Percentiles rank a stretch among this genome's conserved stretches.
Evolutionary conservation across 176 grass and related monocot genomes (phyloP).

Genomic region (Avena atlantica): DNA sequence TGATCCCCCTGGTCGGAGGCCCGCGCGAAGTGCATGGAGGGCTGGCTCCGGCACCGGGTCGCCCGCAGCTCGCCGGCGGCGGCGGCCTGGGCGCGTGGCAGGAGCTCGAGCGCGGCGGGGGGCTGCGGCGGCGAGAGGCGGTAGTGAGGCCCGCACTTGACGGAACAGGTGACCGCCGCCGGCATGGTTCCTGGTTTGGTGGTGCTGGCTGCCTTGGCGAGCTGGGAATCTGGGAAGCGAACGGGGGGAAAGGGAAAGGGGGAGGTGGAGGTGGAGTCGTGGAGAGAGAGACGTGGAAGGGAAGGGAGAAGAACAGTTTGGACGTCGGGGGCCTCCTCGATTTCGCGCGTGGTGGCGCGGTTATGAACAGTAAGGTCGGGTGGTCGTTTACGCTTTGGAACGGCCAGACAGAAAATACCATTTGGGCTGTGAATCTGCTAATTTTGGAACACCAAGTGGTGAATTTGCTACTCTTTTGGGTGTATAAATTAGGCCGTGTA

Average conservation of each 20-base stretch:
- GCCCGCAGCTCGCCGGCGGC: conserved; percentile 29
- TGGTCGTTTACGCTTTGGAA: neutral
- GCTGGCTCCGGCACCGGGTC: conserved; percentile 6
- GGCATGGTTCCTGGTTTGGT: conserved; percentile 30
- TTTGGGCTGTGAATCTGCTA: too few species aligned
- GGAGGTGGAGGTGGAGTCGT: neutral
- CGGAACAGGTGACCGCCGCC: conserved; percentile 28
- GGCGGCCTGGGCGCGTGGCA: neutral
- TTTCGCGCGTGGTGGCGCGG: conserved; percentile 42
- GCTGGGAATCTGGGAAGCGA: neutral
- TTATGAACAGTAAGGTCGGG: conserved; percentile 43
- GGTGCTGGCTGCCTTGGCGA: neutral
- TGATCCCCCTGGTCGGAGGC: neutral
- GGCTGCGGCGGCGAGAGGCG: conserved; percentile 33
- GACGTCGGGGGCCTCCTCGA: conserved; percentile 1
- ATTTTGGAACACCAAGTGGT: neutral
- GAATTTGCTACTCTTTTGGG: neutral
- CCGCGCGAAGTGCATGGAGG: conserved; percentile 15
- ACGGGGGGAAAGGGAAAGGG: neutral
- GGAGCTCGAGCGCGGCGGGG: conserved; percentile 22
- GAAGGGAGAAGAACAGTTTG: conserved; percentile 21
- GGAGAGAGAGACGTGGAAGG: conserved; percentile 12
- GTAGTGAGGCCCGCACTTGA: conserved; percentile 50
- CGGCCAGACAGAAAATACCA: neutral
- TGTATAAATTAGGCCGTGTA: neutral